Evolutionary conservation across 768 basidiomycete genomes (phyloP), one percentile per base, ranked within the genome.

Genomic region (Pulveroboletus sp.): DNA sequence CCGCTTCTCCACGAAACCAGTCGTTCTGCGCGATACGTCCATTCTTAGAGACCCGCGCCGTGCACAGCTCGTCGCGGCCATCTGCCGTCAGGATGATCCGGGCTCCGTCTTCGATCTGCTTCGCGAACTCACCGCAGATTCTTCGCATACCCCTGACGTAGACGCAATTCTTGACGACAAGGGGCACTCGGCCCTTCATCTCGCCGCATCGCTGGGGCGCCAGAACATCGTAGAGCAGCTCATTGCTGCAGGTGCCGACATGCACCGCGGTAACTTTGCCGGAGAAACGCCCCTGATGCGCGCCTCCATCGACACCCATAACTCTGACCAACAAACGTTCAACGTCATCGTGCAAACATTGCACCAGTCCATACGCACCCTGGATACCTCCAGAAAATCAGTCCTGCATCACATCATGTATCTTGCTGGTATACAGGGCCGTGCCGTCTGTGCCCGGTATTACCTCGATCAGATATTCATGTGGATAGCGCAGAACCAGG

Each of bases 251-350:
- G 93, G 93, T 26, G 92, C 94, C 2, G 94, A 98, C 65, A 74
- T 92, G 14, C 81, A 92, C 59, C 81, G 92, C 8, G 96, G 96
- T 2, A 98, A 98, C 69, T 86, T 85, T 63, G 80, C 86, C 5
- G 94, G 96, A 39, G 96, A 99, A 68, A 98, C 95, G 0, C 86
- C 96, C 2, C 80, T 99, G 26, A 90, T 96, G 24, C 86, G 95
- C 34, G 88, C 94, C 6, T 86, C 91, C 50, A 79, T 98, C 50
- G 85, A 94, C 9, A 93, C 90, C 20, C 85, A 93, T 65, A 86
- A 86, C 60, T 85, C 79, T 42, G 93, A 94, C 54, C 77, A 71
- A 34, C 86, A 93, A 59, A 76, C 80, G 5, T 94, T 98, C 69
- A 72, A 77, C 38, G 62, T 69, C 2, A 73, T 95, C 17, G 80